Conservation (phyloP, 257 asterid species). For the Jaltomata sinuosa region DNA sequence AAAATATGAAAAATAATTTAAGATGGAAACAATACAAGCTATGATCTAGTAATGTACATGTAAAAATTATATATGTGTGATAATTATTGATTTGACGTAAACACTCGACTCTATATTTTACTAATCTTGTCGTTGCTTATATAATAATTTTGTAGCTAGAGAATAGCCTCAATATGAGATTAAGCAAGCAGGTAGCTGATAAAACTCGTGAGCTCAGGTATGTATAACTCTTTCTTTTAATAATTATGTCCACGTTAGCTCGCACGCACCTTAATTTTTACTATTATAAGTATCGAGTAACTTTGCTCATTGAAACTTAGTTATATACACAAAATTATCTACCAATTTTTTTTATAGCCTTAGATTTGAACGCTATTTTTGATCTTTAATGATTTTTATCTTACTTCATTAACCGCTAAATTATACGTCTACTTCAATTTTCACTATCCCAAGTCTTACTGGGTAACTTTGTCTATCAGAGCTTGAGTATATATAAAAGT, state of each 20-base stretch:
- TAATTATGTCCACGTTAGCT: not conserved
- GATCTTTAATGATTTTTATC: not conserved
- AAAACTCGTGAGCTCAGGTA: conserved; percentile 26
- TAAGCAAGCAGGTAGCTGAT: conserved; percentile 26
- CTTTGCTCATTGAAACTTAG: not conserved
- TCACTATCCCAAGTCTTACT: not conserved
- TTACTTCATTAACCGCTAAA: not conserved
- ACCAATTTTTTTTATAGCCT: not conserved
- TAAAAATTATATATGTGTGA: not conserved
- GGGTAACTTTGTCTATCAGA: not conserved
- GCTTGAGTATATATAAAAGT: not conserved
- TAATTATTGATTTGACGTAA: not conserved
- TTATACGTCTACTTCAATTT: not conserved
- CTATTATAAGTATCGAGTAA: not conserved
- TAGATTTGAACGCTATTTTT: not conserved
- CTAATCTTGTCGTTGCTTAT: not conserved
- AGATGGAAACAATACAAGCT: not conserved
- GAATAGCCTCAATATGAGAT: conserved; percentile 11
- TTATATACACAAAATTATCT: not conserved
- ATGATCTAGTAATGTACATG: not conserved
- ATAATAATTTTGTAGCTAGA: conserved; percentile 14
- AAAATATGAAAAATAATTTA: not conserved
- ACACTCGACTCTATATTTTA: not conserved
- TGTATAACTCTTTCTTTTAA: not conserved
- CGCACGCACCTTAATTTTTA: not conserved